Evolutionary conservation across 352 stramenopile species (phyloP).

Genomic region (Globisporangium mamillatum): DNA sequence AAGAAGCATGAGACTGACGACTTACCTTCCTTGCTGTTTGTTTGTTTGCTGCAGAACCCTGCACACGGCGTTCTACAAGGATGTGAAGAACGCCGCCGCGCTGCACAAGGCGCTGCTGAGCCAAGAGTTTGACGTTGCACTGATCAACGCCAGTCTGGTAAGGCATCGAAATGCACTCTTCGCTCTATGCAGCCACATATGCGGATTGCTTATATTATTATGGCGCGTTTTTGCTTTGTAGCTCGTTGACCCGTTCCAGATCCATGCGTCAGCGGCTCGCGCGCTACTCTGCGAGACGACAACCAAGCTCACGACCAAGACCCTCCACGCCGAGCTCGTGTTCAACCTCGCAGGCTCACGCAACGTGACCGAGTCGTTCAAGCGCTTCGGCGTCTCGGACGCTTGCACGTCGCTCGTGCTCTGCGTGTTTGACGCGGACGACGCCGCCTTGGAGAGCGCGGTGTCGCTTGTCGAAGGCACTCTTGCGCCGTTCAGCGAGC

Average conservation of each 20-base stretch:
- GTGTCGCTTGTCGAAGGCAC: constrained; percentile 54
- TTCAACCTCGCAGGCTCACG: constrained; percentile 84
- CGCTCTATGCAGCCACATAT: not conserved
- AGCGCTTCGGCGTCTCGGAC: constrained; percentile 67
- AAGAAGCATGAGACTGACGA: not conserved
- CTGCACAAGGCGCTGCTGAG: constrained; percentile 58
- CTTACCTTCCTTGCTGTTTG: not conserved
- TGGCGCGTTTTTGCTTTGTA: constrained; percentile 17
- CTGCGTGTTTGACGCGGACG: constrained; percentile 72
- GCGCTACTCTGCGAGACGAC: constrained; percentile 65
- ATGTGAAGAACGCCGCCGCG: constrained; percentile 64
- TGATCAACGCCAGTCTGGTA: constrained; percentile 77
- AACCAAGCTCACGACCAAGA: constrained; percentile 63
- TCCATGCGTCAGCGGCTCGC: constrained; percentile 69
- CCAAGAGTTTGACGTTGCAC: constrained; percentile 65
- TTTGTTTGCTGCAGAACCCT: constrained; percentile 40
- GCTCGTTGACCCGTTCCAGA: constrained; percentile 73
- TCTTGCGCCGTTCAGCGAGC: constrained; percentile 35
- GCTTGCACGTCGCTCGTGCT: constrained; percentile 59
- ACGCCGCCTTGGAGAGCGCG: constrained; percentile 30
- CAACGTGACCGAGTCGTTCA: constrained; percentile 83
- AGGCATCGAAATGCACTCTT: not conserved
- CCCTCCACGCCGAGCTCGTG: constrained; percentile 77
- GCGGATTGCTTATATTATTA: constrained; percentile 1
- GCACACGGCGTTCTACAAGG: constrained; percentile 65